phyloP scores from a whole-genome alignment of 257 asterid genomes.

The Lycium barbarum region DNA sequence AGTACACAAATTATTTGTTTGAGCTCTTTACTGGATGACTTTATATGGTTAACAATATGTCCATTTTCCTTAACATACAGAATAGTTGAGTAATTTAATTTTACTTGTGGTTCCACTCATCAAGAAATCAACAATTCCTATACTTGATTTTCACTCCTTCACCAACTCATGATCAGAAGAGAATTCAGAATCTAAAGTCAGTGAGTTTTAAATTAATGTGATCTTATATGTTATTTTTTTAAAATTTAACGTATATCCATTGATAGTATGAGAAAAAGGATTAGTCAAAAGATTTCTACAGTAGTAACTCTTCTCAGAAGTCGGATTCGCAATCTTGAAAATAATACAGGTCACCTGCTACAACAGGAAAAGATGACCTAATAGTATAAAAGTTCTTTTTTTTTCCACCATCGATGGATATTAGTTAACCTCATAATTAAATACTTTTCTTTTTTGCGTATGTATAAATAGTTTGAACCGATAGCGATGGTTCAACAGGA shows the following conservation, averaged over 20 bases:
- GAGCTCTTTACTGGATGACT: neutral
- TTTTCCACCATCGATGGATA: no score
- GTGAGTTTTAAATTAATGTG: neutral
- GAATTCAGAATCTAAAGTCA: neutral
- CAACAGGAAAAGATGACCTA: neutral
- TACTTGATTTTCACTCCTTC: neutral
- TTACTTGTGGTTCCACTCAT: neutral
- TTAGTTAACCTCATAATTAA: neutral
- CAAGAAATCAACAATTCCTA: neutral
- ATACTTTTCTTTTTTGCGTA: no score
- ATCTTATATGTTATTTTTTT: neutral
- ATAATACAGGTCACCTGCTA: neutral
- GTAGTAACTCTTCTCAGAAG: neutral
- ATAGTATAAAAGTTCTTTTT: no score
- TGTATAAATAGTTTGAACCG: neutral
- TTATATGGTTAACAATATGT: neutral
- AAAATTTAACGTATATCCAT: neutral
- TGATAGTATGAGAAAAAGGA: no score
- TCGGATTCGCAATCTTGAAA: neutral
- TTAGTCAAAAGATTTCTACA: no score
- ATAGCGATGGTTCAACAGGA: neutral
- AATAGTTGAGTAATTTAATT: no score
- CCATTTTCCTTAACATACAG: neutral
- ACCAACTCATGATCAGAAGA: neutral
- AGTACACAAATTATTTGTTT: neutral